A percentile compares a stretch with the other conserved stretches of the same genome.
phyloP scores from a whole-genome alignment of 768 basidiomycete species.

The Amanita fuliginea region DNA sequence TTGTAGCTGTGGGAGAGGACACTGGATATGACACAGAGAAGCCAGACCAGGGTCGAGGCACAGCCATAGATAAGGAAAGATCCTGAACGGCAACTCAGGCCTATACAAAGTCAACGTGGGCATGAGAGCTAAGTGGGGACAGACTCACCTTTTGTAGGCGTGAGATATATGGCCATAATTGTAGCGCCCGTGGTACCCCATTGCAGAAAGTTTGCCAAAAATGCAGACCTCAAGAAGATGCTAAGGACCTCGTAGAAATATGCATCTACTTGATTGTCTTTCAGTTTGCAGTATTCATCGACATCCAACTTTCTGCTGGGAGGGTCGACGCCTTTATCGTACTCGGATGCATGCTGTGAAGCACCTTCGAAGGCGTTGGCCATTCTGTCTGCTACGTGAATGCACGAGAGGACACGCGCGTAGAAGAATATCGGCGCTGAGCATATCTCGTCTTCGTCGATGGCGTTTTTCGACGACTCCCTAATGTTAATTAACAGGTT shows the following conservation, averaged over 20 bases:
- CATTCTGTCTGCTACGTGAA: slow-evolving; percentile 8
- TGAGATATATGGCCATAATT: slow-evolving; percentile 12
- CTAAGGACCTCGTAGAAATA: slow-evolving; percentile 10
- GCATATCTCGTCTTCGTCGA: slow-evolving; percentile 9
- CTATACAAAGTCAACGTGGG: neutral
- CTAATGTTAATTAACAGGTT: neutral
- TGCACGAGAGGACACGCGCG: slow-evolving; percentile 14
- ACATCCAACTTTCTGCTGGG: neutral
- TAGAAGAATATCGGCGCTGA: slow-evolving; percentile 15
- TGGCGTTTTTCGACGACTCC: slow-evolving; percentile 10
- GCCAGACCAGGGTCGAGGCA: slow-evolving; percentile 14
- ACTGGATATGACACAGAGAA: slow-evolving; percentile 17
- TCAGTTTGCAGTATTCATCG: neutral
- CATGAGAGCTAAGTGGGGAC: neutral
- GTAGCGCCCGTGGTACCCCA: slow-evolving; percentile 15
- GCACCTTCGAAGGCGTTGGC: neutral
- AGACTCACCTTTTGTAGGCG: slow-evolving; percentile 11
- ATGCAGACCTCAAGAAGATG: slow-evolving; percentile 11
- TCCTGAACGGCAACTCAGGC: neutral
- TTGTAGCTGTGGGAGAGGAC: slow-evolving; percentile 13
- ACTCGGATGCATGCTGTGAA: neutral
- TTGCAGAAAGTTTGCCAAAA: slow-evolving; percentile 10
- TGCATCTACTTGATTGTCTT: slow-evolving; percentile 12
- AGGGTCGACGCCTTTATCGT: neutral
- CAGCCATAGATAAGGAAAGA: slow-evolving; percentile 12